Conservation (phyloP, 306 rosid genomes). For the Abrus pulchellus region DNA sequence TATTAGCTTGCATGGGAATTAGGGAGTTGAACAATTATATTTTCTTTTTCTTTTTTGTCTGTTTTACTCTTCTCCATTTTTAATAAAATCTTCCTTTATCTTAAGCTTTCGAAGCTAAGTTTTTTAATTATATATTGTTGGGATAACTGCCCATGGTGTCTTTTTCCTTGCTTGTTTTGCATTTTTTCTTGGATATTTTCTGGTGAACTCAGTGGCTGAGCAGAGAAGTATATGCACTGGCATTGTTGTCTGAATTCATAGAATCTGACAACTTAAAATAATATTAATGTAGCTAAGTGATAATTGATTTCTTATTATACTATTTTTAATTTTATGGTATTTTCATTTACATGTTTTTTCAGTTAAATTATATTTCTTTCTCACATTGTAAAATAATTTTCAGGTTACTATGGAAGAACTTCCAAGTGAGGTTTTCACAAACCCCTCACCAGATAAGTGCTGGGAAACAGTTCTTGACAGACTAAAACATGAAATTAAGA, state of each 20-base stretch:
- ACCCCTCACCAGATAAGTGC: slow-evolving; percentile 65
- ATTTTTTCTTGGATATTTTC: slow-evolving; percentile 7
- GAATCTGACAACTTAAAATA: slow-evolving; percentile 4
- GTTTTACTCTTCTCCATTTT: not conserved
- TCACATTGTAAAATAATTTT: slow-evolving; percentile 39
- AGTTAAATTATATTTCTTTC: slow-evolving; percentile 23
- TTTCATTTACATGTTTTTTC: slow-evolving; percentile 27
- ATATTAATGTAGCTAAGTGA: not conserved
- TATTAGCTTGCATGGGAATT: not conserved
- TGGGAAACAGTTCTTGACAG: slow-evolving; percentile 72
- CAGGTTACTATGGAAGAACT: slow-evolving; percentile 83
- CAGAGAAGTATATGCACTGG: not conserved
- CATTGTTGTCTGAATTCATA: not conserved
- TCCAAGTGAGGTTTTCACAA: slow-evolving; percentile 63
- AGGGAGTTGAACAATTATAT: not conserved
- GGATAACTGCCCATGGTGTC: not conserved
- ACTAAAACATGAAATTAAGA: slow-evolving; percentile 60
- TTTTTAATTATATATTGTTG: slow-evolving; percentile 1
- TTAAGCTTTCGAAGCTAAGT: not conserved
- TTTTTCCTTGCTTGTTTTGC: not conserved
- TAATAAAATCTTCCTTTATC: not conserved
- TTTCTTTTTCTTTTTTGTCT: not conserved
- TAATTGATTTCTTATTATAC: not conserved
- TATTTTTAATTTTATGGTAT: not conserved
- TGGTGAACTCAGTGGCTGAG: not conserved